phyloP scores from a whole-genome alignment of 352 stramenopile species.

The Phytophthora cryptogea region DNA sequence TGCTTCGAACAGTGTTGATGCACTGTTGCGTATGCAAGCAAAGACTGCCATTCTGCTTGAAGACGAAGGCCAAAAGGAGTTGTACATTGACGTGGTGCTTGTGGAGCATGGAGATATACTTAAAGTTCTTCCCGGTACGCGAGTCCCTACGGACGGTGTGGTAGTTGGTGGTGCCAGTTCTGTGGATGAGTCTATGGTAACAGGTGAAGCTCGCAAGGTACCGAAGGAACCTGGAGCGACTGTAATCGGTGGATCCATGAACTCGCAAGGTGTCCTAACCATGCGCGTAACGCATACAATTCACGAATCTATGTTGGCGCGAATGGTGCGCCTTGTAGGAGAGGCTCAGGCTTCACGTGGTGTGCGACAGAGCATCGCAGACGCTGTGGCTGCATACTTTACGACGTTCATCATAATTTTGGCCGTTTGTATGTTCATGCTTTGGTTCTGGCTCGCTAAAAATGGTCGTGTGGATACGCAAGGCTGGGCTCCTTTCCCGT shows the following conservation, averaged over 20 bases:
- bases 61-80: slow-evolving; percentile 45
- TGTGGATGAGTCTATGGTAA: slow-evolving; percentile 84
- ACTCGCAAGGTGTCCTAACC: slow-evolving; percentile 66
- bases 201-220: slow-evolving; percentile 70
- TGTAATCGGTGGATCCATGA: slow-evolving; percentile 78
- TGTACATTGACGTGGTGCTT: slow-evolving; percentile 80
- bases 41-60: slow-evolving; percentile 91
- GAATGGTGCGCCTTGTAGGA: slow-evolving; percentile 73
- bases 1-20: slow-evolving; percentile 71
- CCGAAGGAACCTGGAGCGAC: slow-evolving; percentile 55
- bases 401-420: slow-evolving; percentile 77
- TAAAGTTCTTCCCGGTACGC: slow-evolving; percentile 69
- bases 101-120: slow-evolving; percentile 72
- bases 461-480: slow-evolving; percentile 45
- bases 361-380: slow-evolving; percentile 64
- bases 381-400: slow-evolving; percentile 72
- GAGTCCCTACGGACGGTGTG: slow-evolving; percentile 74
- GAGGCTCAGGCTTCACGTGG: slow-evolving; percentile 73
- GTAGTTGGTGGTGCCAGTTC: slow-evolving; percentile 67
- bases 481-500: slow-evolving; percentile 63
- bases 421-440: slow-evolving; percentile 58
- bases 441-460: slow-evolving; percentile 74
- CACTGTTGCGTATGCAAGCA: slow-evolving; percentile 68
- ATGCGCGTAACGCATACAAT: slow-evolving; percentile 75
- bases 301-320: slow-evolving; percentile 78